Percentiles rank a stretch among this genome's conserved stretches.
Conservation (phyloP, 2,329 filamentous ascomycete species). For the Epicoccum nigrum region DNA sequence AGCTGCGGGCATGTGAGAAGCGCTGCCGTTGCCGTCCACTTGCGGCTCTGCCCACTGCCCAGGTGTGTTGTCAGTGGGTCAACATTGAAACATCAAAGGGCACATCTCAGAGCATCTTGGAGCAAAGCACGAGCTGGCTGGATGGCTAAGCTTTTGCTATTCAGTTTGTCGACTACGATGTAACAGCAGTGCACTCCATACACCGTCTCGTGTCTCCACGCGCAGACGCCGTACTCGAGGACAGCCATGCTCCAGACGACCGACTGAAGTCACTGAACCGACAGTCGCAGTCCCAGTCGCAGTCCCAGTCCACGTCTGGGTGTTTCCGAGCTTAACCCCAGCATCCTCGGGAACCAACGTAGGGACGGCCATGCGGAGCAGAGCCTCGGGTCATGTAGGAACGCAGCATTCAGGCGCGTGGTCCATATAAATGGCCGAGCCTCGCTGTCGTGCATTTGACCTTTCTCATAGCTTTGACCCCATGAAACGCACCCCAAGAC, state of each 20-base stretch:
- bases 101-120: slow-evolving; percentile 2
- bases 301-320: background rate
- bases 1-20: slow-evolving; percentile 21
- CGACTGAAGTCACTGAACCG: no score
- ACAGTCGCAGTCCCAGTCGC: no score
- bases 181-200: slow-evolving; percentile 1
- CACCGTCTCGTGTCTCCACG: background rate
- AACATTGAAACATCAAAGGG: slow-evolving; percentile 3
- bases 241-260: background rate
- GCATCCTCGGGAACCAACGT: slow-evolving; percentile 31
- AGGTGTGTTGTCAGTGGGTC: slow-evolving; percentile 31
- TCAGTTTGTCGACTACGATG: background rate
- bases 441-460: slow-evolving; percentile 18
- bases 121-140: background rate
- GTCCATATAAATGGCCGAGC: slow-evolving; percentile 33
- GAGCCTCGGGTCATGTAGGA: slow-evolving; percentile 35
- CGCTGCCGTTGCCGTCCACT: slow-evolving; percentile 21
- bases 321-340: slow-evolving; percentile 6
- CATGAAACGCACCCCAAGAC: slow-evolving; percentile 28
- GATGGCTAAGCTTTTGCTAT: background rate
- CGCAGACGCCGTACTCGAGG: no score
- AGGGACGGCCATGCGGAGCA: slow-evolving; percentile 31
- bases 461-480: slow-evolving; percentile 26
- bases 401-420: slow-evolving; percentile 20
- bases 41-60: no score